phyloP scores from a whole-genome alignment of 768 basidiomycete genomes.

The Pholiota microspora region DNA sequence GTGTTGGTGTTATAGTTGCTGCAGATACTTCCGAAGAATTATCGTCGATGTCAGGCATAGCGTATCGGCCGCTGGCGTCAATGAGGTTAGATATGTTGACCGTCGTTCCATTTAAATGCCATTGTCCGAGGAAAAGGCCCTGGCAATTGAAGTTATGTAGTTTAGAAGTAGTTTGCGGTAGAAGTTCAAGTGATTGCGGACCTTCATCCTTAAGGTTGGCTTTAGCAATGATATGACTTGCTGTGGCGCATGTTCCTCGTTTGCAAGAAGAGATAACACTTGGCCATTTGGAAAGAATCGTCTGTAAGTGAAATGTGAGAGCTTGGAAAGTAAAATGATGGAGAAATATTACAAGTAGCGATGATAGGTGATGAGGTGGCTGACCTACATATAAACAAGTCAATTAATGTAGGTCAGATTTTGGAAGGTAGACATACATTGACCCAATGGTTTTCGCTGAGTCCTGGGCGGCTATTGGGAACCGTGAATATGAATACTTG shows the following conservation, averaged over 20 bases:
- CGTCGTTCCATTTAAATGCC: conserved; percentile 63
- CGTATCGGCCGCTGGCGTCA: conserved; percentile 47
- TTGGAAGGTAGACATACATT: conserved; percentile 48
- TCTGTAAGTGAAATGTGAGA: conserved; percentile 31
- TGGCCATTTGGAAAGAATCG: conserved; percentile 87
- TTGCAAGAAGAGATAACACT: conserved; percentile 82
- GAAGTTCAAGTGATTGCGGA: conserved; percentile 19
- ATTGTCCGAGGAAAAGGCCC: conserved; percentile 73
- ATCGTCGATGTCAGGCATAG: conserved; percentile 21
- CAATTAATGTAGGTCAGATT: neutral
- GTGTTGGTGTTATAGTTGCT: conserved; percentile 2
- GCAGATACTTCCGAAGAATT: conserved; percentile 9
- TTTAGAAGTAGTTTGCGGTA: neutral
- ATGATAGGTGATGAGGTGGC: conserved; percentile 88
- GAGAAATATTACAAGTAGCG: conserved; percentile 64
- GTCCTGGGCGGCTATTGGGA: conserved; percentile 58
- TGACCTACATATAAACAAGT: too few relatives aligned
- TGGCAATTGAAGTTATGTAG: conserved; percentile 26
- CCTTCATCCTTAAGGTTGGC: conserved; percentile 78
- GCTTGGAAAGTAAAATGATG: conserved; percentile 22
- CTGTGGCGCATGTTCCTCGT: conserved; percentile 70
- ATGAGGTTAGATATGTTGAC: conserved; percentile 64
- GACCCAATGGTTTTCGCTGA: conserved; percentile 85
- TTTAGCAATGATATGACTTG: conserved; percentile 76
- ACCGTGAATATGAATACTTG: neutral